These are phyloP conservation scores for Talaromyces sp. DNA, from an alignment of 2,329 filamentous ascomycete species.

Conservation along the genomic window DNA sequence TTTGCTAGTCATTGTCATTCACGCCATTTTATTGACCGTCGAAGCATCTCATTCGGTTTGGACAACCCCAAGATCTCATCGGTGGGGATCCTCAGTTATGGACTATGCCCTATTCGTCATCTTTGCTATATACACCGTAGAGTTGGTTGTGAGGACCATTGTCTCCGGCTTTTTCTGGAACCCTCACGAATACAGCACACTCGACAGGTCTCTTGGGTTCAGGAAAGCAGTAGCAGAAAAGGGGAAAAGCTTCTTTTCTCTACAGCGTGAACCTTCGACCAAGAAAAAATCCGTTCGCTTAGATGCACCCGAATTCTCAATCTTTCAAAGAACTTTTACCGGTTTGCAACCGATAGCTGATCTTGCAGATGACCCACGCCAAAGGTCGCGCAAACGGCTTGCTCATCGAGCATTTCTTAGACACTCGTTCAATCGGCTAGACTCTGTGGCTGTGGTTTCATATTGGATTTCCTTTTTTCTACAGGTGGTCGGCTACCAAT, in stretches of 20 bases:
- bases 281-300: constrained; percentile 45
- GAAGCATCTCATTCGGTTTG: constrained; percentile 72
- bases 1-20: constrained; percentile 77
- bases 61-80: constrained; percentile 49
- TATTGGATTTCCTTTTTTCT: constrained; percentile 89
- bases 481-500: constrained; percentile 64
- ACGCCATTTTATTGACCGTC: constrained; percentile 80
- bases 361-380: constrained; percentile 57
- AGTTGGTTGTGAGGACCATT: constrained; percentile 75
- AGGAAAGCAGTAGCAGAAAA: constrained; percentile 70
- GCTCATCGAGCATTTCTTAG: constrained; percentile 87
- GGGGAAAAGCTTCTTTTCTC: constrained; percentile 73
- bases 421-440: constrained; percentile 91
- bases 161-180: constrained; percentile 94
- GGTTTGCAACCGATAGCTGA: constrained; percentile 60
- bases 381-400: constrained; percentile 78
- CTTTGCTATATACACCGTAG: constrained; percentile 85
- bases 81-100: constrained; percentile 61
- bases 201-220: constrained; percentile 71
- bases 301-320: constrained; percentile 44
- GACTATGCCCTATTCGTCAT: constrained; percentile 78
- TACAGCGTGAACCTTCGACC: constrained; percentile 66
- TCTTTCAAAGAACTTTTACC: constrained; percentile 67
- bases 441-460: constrained; percentile 89
- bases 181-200: constrained; percentile 83